Evolutionary conservation across 768 basidiomycete genomes (phyloP), one percentile per base, ranked within the genome.

Genomic region (Candolleomyces efflorescens): DNA sequence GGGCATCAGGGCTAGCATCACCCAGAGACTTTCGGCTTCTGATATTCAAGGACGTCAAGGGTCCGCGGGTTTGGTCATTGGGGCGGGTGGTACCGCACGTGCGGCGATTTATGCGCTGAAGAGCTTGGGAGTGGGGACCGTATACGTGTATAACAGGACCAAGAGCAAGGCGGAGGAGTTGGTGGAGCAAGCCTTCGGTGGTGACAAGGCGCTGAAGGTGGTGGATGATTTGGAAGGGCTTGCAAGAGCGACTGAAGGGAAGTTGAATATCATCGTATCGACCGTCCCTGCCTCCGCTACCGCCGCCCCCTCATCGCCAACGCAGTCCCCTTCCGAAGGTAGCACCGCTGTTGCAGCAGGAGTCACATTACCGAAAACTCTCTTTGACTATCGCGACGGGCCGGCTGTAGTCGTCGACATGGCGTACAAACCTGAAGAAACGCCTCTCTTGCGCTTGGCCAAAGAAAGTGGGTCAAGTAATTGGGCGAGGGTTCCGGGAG

Each of bases 41-140:
- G 62, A 72, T 45, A 60, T 81, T 63, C n/a, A n/a, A n/a, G n/a
- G n/a, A n/a, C n/a, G n/a, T n/a, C n/a, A n/a, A n/a, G 60, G 75
- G 36, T 79, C 84, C 0, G 89, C 81, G n/a, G n/a, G n/a, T 20
- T 79, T 98, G 57, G 87, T 99, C 55, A 91, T 99, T 59, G 97
- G 97, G 2, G 95, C 94, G 2, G 96, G 96, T 6, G 96, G 96
- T 2, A 97, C 96, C 0, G 87, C 92, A 17, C 90, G 96, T 17
- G 96, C 96, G 0, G 96, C 96, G 1, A 84, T 98, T 60, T 97
- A 94, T 67, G 94, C 96, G 2, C 73, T 98, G 48, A 82, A 89
- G 61, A 73, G 73, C 32, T 74, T 95, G 1, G 85, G 86, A 5
- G 81, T 87, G 38, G 72, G 79, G 52, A 78, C 74, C 5, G 88